These are phyloP conservation scores for Trichocomaceae sp. DNA, from an alignment of 2,329 filamentous ascomycete species.

Conservation along the genomic window DNA sequence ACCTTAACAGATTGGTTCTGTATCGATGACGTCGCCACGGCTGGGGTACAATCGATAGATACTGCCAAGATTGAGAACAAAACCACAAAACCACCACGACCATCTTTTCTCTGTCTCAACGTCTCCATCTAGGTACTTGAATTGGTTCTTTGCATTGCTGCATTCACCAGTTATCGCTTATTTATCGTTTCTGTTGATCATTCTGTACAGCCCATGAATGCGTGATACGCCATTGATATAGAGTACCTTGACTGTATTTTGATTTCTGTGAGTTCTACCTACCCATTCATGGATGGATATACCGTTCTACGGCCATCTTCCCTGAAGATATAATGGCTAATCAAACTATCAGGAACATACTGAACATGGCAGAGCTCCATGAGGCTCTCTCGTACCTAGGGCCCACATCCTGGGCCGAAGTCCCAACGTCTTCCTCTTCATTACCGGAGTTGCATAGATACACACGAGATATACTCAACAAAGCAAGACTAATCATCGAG, in stretches of 20 bases:
- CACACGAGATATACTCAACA: conserved; percentile 54
- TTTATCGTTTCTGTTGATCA: background rate
- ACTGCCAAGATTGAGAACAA: background rate
- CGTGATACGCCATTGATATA: background rate
- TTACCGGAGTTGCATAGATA: conserved; percentile 48
- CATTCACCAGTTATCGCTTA: too few relatives aligned
- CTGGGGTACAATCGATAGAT: background rate
- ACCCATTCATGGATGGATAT: too few relatives aligned
- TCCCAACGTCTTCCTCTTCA: conserved; percentile 26
- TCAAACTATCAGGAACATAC: background rate
- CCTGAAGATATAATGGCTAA: background rate
- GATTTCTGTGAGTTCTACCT: background rate
- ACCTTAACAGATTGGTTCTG: background rate
- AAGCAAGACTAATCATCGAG: conserved; percentile 65
- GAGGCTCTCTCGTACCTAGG: conserved; percentile 53
- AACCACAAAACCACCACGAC: background rate
- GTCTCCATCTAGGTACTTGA: background rate
- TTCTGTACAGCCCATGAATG: background rate
- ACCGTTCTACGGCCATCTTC: background rate
- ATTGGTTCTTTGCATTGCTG: background rate
- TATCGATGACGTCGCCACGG: background rate
- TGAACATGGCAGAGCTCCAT: conserved; percentile 51
- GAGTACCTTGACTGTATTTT: background rate
- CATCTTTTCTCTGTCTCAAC: background rate
- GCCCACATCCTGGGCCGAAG: conserved; percentile 49